Evolutionary conservation across 1,284 basidiomycete species (phyloP), one percentile per base, ranked within the genome.

Genomic region (Omphalotus olearius): DNA sequence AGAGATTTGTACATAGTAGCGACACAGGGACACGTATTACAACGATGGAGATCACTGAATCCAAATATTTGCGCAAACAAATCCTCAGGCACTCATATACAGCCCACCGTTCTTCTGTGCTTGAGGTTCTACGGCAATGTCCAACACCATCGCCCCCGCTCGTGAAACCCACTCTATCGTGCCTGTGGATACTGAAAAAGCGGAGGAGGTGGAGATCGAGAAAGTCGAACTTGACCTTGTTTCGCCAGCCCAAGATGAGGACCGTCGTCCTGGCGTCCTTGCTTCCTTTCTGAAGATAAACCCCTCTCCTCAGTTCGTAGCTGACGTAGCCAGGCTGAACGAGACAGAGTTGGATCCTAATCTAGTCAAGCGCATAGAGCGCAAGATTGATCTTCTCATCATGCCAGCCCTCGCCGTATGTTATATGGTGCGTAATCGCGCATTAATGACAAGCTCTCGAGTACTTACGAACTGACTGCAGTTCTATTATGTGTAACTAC

Each of bases 401-500:
- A 66, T 70, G 16, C 68, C 69, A 9, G 62, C 66, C 23, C 62
- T 73, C 18, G 59, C 64, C n/a, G 59, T 72, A 30, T 71, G 70
- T 56, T 75, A 74, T 55, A 64, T 66, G 56, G 63, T 63, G n/a
- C 23, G 62, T 57, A 23, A 36, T 50, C n/a, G 20, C 43, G 25
- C 40, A 17, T 26, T 4, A 17, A 39, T 2, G 18, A 25, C 16
- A 11, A 2, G 43, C 23, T 11, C 14, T 1, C 14, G 23, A 23
- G 23, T 18, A n/a, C 18, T 28, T 7, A 54, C 39, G 20, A 49
- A 55, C 33, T 41, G 20, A 18, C 45, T 44, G 6, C 17, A 64
- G 57, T 71, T 71, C 59, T 73, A 73, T 59, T 71, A 71, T 51
- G 61, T 73, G 60, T 66, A 54, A 50, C 57, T 56, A 13, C 7